Percentiles rank a stretch among this genome's conserved stretches.
These are phyloP conservation scores for Sesbania bispinosa DNA, from an alignment of 306 rosid species.

Conservation along the genomic window DNA sequence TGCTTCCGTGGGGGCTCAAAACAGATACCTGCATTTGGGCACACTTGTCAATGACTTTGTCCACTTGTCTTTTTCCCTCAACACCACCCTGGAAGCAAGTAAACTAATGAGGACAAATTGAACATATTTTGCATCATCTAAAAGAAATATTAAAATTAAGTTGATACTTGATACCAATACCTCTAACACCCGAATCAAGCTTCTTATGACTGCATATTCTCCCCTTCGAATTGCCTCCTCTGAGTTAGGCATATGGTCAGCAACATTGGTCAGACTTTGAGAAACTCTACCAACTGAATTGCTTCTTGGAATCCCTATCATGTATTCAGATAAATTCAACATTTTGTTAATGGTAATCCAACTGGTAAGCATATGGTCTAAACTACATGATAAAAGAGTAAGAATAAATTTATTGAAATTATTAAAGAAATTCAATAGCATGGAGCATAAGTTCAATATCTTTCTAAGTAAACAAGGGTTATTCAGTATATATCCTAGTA, in stretches of 20 bases:
- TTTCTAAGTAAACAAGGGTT: not conserved
- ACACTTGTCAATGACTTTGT: conserved; percentile 88
- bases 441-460: not conserved
- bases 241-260: conserved; percentile 64
- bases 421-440: not conserved
- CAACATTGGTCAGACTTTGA: conserved; percentile 45
- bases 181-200: conserved; percentile 90
- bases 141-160: conserved; percentile 18
- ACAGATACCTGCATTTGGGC: conserved; percentile 85
- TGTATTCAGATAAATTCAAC: conserved; percentile 26
- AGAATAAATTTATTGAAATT: not conserved
- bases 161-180: conserved; percentile 47
- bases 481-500: not conserved
- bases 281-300: conserved; percentile 73
- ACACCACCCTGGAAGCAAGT: conserved; percentile 73
- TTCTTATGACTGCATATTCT: conserved; percentile 85
- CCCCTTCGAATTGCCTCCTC: conserved; percentile 91
- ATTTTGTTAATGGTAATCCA: conserved; percentile 8
- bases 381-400: not conserved
- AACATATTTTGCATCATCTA: not conserved
- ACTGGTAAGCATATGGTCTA: not conserved
- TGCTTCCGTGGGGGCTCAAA: not conserved
- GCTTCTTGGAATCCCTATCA: conserved; percentile 73
- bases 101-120: conserved; percentile 11
- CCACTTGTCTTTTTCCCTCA: conserved; percentile 95